These are phyloP conservation scores for Suillus plorans DNA, from an alignment of 768 basidiomycete species.

Conservation along the genomic window DNA sequence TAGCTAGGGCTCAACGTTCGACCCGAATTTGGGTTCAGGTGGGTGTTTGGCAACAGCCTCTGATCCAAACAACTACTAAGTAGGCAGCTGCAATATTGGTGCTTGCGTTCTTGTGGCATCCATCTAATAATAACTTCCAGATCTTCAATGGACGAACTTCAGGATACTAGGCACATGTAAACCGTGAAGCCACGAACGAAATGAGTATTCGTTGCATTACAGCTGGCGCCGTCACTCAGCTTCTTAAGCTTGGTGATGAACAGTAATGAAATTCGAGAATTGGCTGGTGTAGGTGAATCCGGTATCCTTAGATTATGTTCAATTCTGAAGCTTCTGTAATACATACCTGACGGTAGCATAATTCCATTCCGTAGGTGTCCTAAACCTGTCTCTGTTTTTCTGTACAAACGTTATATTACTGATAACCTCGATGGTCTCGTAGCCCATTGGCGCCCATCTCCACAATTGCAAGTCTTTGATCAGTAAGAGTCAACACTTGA, in stretches of 20 bases:
- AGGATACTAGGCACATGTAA: too few relatives aligned
- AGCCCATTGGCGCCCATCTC: too few relatives aligned
- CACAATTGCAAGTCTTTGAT: too few relatives aligned
- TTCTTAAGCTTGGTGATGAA: neutral
- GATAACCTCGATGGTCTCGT: too few relatives aligned
- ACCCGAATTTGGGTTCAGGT: neutral
- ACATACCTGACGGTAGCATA: neutral
- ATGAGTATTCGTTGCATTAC: neutral
- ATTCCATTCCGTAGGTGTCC: neutral
- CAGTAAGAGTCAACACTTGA: too few relatives aligned
- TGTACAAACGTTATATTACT: too few relatives aligned
- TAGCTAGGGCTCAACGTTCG: neutral
- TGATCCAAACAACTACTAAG: neutral
- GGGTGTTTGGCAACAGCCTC: conserved; percentile 1
- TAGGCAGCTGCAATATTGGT: too few relatives aligned
- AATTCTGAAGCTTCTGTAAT: neutral
- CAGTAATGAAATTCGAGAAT: neutral
- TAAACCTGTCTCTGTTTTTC: neutral
- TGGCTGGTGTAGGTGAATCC: neutral
- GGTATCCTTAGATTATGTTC: neutral
- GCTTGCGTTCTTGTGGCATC: neutral
- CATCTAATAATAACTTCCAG: too few relatives aligned
- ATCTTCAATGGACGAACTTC: too few relatives aligned
- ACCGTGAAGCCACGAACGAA: neutral
- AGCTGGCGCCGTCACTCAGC: neutral